Base-by-base conservation (phyloP, 768 basidiomycete genomes). In the Boletus reticuloceps region DNA sequence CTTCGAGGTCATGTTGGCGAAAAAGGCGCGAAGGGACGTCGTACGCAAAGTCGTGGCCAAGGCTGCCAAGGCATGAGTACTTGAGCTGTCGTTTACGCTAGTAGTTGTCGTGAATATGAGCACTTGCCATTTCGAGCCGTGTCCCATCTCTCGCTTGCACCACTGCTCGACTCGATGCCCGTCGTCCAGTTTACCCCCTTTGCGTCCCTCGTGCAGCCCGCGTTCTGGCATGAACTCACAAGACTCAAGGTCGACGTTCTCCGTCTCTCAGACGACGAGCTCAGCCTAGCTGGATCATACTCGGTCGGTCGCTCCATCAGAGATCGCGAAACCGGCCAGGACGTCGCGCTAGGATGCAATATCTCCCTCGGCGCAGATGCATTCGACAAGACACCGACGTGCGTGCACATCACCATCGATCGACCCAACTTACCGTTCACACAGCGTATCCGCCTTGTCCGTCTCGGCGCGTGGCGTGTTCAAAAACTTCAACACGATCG, bases 401-500 rank as follows among this genome's bases (percentile, higher is more conserved):
- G 69, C 60, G 77, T 54, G 39, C 32, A 39, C 51, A 62, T 63
- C 47, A 51, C 37, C 43, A 1, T 38, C 32, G 13, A 47, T 58
- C 52, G 54, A 51, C 19, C 44, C 36, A 0, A 25, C 58, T 63
- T 41, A 63, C 38, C 38, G 5, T 27, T 34, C 25, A 22, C 16
- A 4, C 54, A 86, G 84, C 48, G 54, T 71, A 13, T 69, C 82
- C 2, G 64, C 79, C 8, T 76, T 83, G 56, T 75, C 85, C 13
- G 76, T 85, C 42, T 51, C 72, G 2, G 79, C 84, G 0, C 68
- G 63, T 5, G 97, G 96, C 38, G 75, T 78, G 11, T 78, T 97
- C 64, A 94, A 91, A 79, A 98, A 98, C 71, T 98, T 84, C 75
- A 99, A 98, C 68, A 98, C 96, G 10, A 89, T 98, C 62, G 94